Base-by-base conservation (phyloP, 495 filamentous ascomycete species). In the Hypoxylon intermedium region DNA sequence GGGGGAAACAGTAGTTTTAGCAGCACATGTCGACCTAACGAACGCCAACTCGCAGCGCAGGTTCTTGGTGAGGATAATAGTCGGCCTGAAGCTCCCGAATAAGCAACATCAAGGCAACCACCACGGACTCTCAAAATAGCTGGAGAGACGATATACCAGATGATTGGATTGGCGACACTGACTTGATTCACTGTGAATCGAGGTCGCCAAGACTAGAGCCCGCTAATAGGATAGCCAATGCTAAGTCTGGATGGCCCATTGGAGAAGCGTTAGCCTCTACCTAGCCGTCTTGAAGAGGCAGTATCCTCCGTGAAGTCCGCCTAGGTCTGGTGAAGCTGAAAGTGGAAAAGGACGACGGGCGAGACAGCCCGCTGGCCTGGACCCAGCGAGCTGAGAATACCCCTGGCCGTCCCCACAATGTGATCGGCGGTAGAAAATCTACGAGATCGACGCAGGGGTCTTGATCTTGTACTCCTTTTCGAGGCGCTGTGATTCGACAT, bases 361-460 rank as follows among this genome's bases (percentile, higher is more conserved):
- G 21, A 53, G 30, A 36, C 33, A 41, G 36, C 23, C 13, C 20
- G 50, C 58, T 52, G 9, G 34, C 20, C 44, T 40, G n/a, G 40
- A 30, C 18, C 47, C 41, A 41, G 30, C 41, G 37, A 50, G 41
- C 43, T 43, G 19, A 37, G 12, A 38, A 36, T 36, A 28, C 31
- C 52, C 48, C 20, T 53, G 47, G 37, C 6, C 2, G 6, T 43
- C 53, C 1, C 60, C 60, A 63, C 53, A 58, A 20, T 52, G 9
- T 9, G 53, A 63, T 58, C 53, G 53, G 48, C 36, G 53, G 44
- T 58, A 37, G 2, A 43, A 49, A 58, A 58, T 58, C 60, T 63
- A 63, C 48, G 60, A 50, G 48, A 63, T 63, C 53, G 47, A 34
- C 45, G 23, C 53, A 63, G 36, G 60, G 60, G 24, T 58, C 13